Conservation (phyloP, 768 basidiomycete species). For the Boletellus ananas region DNA sequence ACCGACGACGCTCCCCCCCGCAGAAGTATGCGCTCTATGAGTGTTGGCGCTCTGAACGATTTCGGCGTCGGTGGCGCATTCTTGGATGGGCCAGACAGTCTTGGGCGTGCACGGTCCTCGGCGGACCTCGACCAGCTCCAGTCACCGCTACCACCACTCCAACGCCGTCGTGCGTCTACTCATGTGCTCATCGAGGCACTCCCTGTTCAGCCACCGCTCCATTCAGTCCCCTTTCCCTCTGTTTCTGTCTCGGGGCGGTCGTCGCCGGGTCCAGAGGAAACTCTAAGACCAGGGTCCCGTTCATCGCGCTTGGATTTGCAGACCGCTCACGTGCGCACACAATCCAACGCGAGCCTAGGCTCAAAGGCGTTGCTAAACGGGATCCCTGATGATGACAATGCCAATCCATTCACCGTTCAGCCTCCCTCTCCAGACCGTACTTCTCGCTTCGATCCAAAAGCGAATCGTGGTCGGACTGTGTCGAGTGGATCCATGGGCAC, state of each 20-base stretch:
- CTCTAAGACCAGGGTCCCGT: slow-evolving; percentile 32
- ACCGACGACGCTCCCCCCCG: slow-evolving; percentile 38
- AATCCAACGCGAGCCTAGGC: slow-evolving; percentile 50
- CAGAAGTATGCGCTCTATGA: slow-evolving; percentile 57
- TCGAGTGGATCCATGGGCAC: slow-evolving; percentile 49
- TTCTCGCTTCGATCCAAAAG: slow-evolving; percentile 45
- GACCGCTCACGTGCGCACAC: slow-evolving; percentile 40
- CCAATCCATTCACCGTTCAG: slow-evolving; percentile 33
- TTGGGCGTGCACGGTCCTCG: slow-evolving; percentile 53
- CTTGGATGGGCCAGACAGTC: slow-evolving; percentile 34
- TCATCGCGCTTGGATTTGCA: slow-evolving; percentile 33
- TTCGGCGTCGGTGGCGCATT: slow-evolving; percentile 47
- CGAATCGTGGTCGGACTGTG: slow-evolving; percentile 33
- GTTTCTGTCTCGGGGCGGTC: slow-evolving; percentile 44
- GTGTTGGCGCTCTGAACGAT: slow-evolving; percentile 59
- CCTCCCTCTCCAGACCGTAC: slow-evolving; percentile 37
- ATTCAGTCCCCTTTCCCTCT: slow-evolving; percentile 65
- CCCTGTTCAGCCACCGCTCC: slow-evolving; percentile 38
- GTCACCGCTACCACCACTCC: slow-evolving; percentile 36
- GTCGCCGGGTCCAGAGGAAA: slow-evolving; percentile 44
- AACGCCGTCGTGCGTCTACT: slow-evolving; percentile 49
- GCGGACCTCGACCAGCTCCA: slow-evolving; percentile 52
- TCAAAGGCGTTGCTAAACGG: slow-evolving; percentile 44
- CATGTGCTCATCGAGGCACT: slow-evolving; percentile 45
- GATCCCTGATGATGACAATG: slow-evolving; percentile 30